phyloP scores from a whole-genome alignment of 768 basidiomycete genomes.

The Russula dissimulans region DNA sequence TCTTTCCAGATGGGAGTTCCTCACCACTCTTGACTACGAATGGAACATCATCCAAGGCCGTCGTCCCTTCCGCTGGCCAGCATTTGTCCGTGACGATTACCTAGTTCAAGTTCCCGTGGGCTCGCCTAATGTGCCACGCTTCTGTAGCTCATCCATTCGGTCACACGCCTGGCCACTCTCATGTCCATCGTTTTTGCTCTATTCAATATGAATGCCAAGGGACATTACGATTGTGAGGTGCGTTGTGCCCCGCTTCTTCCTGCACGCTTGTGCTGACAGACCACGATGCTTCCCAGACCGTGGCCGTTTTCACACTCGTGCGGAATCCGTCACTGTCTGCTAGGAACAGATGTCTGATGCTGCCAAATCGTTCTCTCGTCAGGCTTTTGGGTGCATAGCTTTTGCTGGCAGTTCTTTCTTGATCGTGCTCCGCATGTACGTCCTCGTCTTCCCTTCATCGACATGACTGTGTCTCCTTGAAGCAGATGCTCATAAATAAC shows the following conservation, averaged over 20 bases:
- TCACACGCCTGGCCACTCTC: neutral
- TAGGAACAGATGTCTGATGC: neutral
- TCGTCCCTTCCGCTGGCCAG: neutral
- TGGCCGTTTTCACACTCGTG: neutral
- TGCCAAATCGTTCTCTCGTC: no score
- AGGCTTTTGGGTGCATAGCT: neutral
- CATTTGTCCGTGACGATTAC: neutral
- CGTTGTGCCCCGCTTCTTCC: neutral
- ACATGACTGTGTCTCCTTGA: neutral
- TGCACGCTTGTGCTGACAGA: neutral
- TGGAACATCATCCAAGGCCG: neutral
- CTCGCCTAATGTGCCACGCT: neutral
- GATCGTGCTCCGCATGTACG: slow-evolving; percentile 2
- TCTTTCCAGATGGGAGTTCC: neutral
- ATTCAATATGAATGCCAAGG: neutral
- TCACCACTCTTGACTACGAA: neutral
- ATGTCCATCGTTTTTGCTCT: neutral
- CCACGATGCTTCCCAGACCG: neutral
- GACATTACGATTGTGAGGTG: neutral
- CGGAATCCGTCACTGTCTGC: neutral
- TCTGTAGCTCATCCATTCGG: neutral
- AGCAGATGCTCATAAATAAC: neutral
- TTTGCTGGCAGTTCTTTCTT: neutral
- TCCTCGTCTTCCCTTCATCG: neutral
- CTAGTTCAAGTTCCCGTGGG: no score